Evolutionary conservation across 1,284 basidiomycete species (phyloP), one percentile per base, ranked within the genome.

Genomic region (Cryptococcus neoformans): DNA sequence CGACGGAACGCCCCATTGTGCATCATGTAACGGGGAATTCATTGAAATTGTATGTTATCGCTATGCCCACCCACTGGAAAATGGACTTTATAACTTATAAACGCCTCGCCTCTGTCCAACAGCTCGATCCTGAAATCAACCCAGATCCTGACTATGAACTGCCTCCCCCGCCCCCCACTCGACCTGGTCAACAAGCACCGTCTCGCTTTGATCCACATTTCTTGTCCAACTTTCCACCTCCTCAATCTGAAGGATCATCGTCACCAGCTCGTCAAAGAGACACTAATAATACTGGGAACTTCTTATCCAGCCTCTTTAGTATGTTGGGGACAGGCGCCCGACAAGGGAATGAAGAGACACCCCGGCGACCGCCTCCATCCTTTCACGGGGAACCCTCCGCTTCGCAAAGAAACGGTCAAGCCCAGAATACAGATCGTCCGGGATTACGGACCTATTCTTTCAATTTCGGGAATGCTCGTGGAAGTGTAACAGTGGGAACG

Each of bases 121-220:
- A 75, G 74, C 71, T 76, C 44, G 72, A 76, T 54, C 34, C 56
- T 14, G 66, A 72, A 8, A 61, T 73, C 49, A 76, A 76, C 55
- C 72, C 73, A 21, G 73, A 74, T 49, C 73, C 73, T 6, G 62
- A 56, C 44, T 63, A 67, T 55, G 73, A 75, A 34, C 68, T 74
- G 1, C 70, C 73, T 17, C 68, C 62, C 5, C 63, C 67, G n/a
- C 69, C 72, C 6, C 70, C 67, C 9, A 57, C 62, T 17, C 62
- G 70, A 1, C 71, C 71, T 2, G 45, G 47, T 11, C n/a, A 17
- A 49, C 14, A n/a, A 40, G 34, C 14, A 7, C 45, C 36, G 12
- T 40, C 12, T 49, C 47, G 42, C 8, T n/a, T 8, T 3, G 6
- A 44, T 6, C 1, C 21, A 1, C 42, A n/a, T 4, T 44, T 44